Conservation (phyloP, 768 basidiomycete genomes). For the Mycena rebaudengoi region DNA sequence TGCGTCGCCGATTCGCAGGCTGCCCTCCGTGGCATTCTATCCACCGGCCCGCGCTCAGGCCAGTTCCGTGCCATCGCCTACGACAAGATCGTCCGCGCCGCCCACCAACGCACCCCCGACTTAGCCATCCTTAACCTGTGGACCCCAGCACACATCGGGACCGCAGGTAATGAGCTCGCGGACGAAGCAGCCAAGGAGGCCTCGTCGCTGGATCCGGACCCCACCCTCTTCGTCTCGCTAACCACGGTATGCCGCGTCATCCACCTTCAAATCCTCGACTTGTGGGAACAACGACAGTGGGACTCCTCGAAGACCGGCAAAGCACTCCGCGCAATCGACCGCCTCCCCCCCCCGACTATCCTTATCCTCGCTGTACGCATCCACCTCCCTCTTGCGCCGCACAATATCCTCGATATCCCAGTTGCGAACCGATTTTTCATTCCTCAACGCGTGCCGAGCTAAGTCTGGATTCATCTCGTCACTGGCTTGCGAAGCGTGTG, state of each 20-base stretch:
- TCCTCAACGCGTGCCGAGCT: neutral
- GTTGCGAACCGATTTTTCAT: too few species aligned
- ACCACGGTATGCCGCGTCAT: neutral
- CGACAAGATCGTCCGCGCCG: neutral
- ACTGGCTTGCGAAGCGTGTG: neutral
- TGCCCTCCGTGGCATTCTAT: neutral
- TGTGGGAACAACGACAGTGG: neutral
- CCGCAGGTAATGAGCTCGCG: neutral
- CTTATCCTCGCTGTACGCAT: neutral
- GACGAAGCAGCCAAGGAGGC: slow-evolving; percentile 1
- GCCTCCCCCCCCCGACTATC: neutral
- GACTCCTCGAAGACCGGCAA: neutral
- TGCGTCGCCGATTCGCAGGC: slow-evolving; percentile 10
- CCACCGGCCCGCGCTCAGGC: neutral
- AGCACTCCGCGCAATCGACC: neutral
- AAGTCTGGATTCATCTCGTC: neutral
- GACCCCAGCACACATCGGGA: slow-evolving; percentile 10
- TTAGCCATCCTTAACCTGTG: slow-evolving; percentile 1
- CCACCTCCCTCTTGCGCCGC: neutral
- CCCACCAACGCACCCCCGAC: neutral
- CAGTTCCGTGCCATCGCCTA: slow-evolving; percentile 1
- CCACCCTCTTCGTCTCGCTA: neutral
- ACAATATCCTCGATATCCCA: neutral
- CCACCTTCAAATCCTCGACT: neutral
- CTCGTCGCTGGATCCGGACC: neutral